Conservation (phyloP, 495 filamentous ascomycete genomes). For the Daldinia decipiens region DNA sequence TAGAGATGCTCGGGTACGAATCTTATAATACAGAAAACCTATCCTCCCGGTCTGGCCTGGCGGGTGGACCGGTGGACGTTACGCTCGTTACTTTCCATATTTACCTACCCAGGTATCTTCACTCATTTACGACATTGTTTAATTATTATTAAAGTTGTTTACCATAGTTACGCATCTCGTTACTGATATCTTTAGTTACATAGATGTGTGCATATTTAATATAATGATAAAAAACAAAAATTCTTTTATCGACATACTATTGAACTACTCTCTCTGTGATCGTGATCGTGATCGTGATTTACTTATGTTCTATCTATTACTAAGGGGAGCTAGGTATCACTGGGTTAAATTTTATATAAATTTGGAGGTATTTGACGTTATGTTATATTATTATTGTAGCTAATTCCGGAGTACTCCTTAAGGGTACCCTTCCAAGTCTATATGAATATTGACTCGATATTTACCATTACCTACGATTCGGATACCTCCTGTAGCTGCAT, state of each 20-base stretch:
- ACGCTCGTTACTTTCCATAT: constrained; percentile 7
- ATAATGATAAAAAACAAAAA: neutral
- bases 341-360: neutral
- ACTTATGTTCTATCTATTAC: too few species aligned
- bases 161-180: neutral
- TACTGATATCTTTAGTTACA: neutral
- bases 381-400: neutral
- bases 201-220: neutral
- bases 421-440: neutral
- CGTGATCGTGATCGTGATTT: neutral
- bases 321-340: too few species aligned
- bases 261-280: neutral
- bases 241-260: neutral
- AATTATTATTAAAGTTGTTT: neutral
- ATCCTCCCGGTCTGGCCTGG: constrained; percentile 25
- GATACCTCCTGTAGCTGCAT: neutral
- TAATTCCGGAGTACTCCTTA: neutral
- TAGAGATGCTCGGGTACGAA: neutral
- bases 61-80: constrained; percentile 13
- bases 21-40: constrained; percentile 1
- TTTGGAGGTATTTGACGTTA: neutral
- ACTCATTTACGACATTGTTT: neutral
- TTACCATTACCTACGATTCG: neutral
- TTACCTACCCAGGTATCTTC: neutral
- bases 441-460: neutral